These are phyloP conservation scores for Lasiodiplodia citricola DNA, from an alignment of 2,329 filamentous ascomycete species.

Conservation along the genomic window DNA sequence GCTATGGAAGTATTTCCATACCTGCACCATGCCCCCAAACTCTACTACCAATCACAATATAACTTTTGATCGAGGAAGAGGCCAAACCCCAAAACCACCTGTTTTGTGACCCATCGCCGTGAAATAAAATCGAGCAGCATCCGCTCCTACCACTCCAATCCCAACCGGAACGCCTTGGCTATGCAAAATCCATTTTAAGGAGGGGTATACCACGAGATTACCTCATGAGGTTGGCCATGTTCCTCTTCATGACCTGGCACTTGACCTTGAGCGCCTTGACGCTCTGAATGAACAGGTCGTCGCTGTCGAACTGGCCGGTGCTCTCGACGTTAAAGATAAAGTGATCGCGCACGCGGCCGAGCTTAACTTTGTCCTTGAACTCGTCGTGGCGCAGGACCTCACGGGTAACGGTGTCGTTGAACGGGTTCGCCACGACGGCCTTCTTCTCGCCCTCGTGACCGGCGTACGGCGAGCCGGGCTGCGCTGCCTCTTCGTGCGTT, in stretches of 20 bases:
- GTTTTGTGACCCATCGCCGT: not conserved
- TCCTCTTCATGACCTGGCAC: slow-evolving; percentile 73
- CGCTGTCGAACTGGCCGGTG: slow-evolving; percentile 92
- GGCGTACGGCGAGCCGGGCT: slow-evolving; percentile 68
- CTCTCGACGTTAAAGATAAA: slow-evolving; percentile 98
- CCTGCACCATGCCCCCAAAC: not conserved
- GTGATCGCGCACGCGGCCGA: slow-evolving; percentile 88
- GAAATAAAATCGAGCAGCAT: not conserved
- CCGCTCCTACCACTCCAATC: not conserved
- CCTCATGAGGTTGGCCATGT: slow-evolving; percentile 58
- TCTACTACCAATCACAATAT: not conserved
- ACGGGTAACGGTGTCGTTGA: slow-evolving; percentile 93
- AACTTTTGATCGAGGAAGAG: not conserved
- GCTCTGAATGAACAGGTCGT: slow-evolving; percentile 89
- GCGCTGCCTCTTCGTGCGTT: slow-evolving; percentile 67
- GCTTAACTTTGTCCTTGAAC: slow-evolving; percentile 93
- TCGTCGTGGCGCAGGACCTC: slow-evolving; percentile 91
- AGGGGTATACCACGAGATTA: not conserved
- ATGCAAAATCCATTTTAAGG: slow-evolving; percentile 24
- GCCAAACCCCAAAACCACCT: not conserved
- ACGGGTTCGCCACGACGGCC: slow-evolving; percentile 84
- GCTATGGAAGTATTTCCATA: not conserved
- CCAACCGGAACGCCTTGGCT: slow-evolving; percentile 27
- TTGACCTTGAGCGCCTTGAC: slow-evolving; percentile 86
- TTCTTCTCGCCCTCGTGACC: slow-evolving; percentile 80